A percentile compares a stretch with the other conserved stretches of the same genome.
These are phyloP conservation scores for Deuterostichococcus epilithicus DNA, from an alignment of 139 green algal species.

Conservation along the genomic window DNA sequence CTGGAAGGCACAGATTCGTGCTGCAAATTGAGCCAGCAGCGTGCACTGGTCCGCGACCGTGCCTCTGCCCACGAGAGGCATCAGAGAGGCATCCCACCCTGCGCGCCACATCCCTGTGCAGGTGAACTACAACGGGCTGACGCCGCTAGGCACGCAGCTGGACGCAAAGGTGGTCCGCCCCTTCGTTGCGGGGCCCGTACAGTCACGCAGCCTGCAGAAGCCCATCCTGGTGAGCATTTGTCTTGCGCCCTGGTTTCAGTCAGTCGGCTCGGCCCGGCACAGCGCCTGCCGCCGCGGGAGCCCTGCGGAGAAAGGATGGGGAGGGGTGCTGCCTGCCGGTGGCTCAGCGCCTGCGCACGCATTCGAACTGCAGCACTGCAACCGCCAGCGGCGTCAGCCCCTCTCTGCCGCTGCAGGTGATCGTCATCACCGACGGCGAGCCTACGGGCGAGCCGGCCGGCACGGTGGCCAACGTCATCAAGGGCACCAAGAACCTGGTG, in stretches of 20 bases:
- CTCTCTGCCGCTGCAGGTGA: no score
- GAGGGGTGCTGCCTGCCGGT: background rate
- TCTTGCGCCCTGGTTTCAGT: no score
- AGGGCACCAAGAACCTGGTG: constrained; percentile 20
- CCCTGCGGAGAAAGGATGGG: no score
- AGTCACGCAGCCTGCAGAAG: constrained; percentile 15
- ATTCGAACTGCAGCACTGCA: no score
- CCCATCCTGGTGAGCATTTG: constrained; percentile 17
- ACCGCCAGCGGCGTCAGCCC: no score
- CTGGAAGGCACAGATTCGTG: no score
- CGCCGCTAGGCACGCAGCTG: constrained; percentile 14
- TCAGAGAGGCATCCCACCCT: no score
- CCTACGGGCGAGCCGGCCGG: constrained; percentile 12
- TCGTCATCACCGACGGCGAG: constrained; percentile 2
- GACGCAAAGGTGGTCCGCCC: constrained; percentile 9
- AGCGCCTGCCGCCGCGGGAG: no score
- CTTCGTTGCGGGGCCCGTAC: background rate
- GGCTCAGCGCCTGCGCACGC: background rate
- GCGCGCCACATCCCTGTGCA: constrained; percentile 13
- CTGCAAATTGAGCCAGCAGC: no score
- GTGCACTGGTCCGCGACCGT: no score
- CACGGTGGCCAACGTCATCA: constrained; percentile 17
- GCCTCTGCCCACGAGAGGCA: no score
- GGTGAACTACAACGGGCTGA: constrained; percentile 25
- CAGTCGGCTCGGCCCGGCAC: no score